Base-by-base conservation (phyloP, 2,329 filamentous ascomycete species). In the Sclerotinia glacialis region DNA sequence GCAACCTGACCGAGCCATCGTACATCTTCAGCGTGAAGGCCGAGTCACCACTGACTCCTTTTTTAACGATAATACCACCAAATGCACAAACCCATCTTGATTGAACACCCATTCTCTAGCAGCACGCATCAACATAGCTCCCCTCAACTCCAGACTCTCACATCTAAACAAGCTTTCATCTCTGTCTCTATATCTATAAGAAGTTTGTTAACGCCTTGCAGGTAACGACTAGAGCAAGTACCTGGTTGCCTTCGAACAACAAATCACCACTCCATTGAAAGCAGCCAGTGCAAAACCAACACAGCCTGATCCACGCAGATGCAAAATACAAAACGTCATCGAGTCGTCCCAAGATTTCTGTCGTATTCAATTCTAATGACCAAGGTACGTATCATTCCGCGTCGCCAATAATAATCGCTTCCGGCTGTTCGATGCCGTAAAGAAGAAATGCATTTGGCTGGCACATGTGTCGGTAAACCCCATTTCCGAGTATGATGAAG, bases 121-220 rank as follows among this genome's bases (percentile, higher is more conserved):
- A 8, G 0, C 21, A n/a, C 11, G 9, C 9, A n/a, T n/a, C 21
- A 6, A 40, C 6, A 14, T 60, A n/a, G 2, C 8, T n/a, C 47
- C 42, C 28, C 3, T n/a, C 7, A 60, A 26, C 28, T 16, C 21
- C 8, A 26, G 1, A 49, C 44, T 21, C 31, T n/a, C 44, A 26
- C 34, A 21, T 49, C 44, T 26, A 21, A 47, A 16, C 14, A 37
- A 26, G 8, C 4, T 18, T 49, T 12, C 26, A 14, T 49, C 31
- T 23, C 28, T 16, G 42, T 47, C 40, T 53, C 21, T 49, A 49
- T 37, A 37, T 58, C 44, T 61, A 49, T 49, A 40, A 61, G 58
- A 61, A 61, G 44, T 40, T 49, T 63, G 50, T 64, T 56, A 56
- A 55, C 21, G 49, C 14, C 50, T 21, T 64, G 50, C 61, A 34